Percentiles rank a stretch among this genome's conserved stretches.
Evolutionary conservation across 164 flowering plant genomes (phyloP).

Genomic region (Amborella trichopoda): DNA sequence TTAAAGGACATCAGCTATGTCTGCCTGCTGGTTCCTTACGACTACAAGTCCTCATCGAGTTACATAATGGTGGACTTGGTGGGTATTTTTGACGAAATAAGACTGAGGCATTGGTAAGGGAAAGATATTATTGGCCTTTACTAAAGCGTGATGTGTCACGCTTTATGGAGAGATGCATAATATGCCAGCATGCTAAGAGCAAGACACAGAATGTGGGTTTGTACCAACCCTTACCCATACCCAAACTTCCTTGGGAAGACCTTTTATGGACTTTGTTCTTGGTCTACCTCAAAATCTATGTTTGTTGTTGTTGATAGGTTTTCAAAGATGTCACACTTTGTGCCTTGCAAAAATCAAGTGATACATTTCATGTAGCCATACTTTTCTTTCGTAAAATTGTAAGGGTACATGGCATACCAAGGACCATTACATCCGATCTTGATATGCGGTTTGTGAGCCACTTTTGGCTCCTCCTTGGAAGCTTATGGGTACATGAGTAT

Average conservation of each 20-base stretch:
- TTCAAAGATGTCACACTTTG: too few species aligned
- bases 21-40: not conserved
- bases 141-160: too few species aligned
- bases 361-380: not conserved
- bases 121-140: too few species aligned
- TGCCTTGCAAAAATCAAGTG: not conserved
- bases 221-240: not conserved
- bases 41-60: not conserved
- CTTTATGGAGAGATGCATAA: too few species aligned
- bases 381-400: not conserved
- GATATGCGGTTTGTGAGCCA: not conserved
- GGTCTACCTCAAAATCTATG: not conserved
- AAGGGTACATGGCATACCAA: not conserved
- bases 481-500: not conserved
- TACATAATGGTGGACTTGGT: not conserved
- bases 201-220: not conserved
- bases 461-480: not conserved
- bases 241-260: not conserved
- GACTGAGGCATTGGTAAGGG: not conserved
- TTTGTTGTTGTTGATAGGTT: not conserved
- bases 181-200: too few species aligned
- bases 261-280: not conserved
- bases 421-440: too few species aligned
- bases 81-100: not conserved
- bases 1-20: not conserved